A percentile compares a stretch with the other conserved stretches of the same genome.
Evolutionary conservation across 148 eudicot species (phyloP).

Genomic region (Nepenthes gracilis): DNA sequence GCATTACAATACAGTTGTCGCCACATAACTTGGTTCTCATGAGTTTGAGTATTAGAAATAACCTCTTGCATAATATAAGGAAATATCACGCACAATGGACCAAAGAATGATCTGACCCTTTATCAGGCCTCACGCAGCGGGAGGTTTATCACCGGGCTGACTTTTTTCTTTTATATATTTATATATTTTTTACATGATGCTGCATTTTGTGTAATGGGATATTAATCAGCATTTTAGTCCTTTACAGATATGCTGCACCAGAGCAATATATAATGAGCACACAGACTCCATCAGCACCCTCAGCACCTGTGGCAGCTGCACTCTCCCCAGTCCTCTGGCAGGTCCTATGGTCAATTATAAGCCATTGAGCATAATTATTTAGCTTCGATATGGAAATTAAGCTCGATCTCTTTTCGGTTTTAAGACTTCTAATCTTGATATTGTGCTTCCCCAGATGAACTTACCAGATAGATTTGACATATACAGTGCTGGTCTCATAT

Average conservation of each 20-base stretch:
- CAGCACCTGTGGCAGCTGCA: conserved; percentile 92
- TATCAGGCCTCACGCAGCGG: too few relatives aligned
- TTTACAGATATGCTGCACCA: conserved; percentile 84
- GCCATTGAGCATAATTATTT: background rate
- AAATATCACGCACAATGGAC: too few relatives aligned
- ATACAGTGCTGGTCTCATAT: conserved; percentile 81
- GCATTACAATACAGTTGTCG: too few relatives aligned
- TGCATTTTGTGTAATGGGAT: background rate
- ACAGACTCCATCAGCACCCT: conserved; percentile 98
- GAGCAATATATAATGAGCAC: conserved; percentile 99
- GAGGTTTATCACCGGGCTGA: too few relatives aligned
- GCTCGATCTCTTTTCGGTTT: background rate
- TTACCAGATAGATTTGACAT: conserved; percentile 87
- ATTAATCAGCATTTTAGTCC: background rate
- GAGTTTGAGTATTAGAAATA: too few relatives aligned
- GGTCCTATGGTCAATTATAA: conserved; percentile 65
- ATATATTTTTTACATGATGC: too few relatives aligned
- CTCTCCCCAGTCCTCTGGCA: conserved; percentile 99
- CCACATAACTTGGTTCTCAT: too few relatives aligned
- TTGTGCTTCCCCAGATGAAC: conserved; percentile 47
- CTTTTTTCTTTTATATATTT: too few relatives aligned
- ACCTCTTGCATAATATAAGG: too few relatives aligned
- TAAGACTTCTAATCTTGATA: background rate
- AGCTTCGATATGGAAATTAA: background rate
- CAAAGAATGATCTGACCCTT: too few relatives aligned